Evolutionary conservation across 208 protist species (phyloP), one percentile per base, ranked within the genome.

Genomic region (Endotrypanum monterogeii): DNA sequence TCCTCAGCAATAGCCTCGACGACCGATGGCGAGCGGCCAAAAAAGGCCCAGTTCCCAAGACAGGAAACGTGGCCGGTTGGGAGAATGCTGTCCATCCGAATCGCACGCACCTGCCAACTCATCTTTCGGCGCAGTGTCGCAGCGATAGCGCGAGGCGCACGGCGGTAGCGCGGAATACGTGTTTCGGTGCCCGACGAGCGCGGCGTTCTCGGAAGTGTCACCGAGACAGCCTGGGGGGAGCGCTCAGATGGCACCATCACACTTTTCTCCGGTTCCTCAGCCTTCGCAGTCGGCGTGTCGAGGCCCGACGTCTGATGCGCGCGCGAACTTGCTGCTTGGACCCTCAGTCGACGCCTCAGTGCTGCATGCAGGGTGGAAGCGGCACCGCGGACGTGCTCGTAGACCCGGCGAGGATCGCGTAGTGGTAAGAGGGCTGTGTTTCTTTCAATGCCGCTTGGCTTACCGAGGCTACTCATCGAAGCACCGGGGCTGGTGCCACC

Each of bases 31-130:
- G 82, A 78, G 41, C 65, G 44, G 9, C 74, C 79, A 12, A 55
- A 79, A 69, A 80, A 83, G 37, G 72, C 66, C 74, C 71, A 76
- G 73, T 83, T 86, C 16, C 89, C 89, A 30, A 93, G 66, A 44
- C 83, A 88, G 30, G 82, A 78, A 14, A 88, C 60, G 79, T 93
- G 89, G 1, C 84, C 89, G 14, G 80, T 68, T 14, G 89, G 89
- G 1, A 91, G 79, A 18, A 62, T 7, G n/a, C 72, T 71, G 25
- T 72, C 73, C 48, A 89, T 82, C 6, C 89, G 82, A 25, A 93
- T 71, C 11, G 83, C 86, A 11, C 87, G 80, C 58, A 93, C 76
- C 16, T 79, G 79, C 87, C 89, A 93, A 46, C 86, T 83, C 44
- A 93, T 75, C 32, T 79, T 65, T 46, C 67, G 65, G 16, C 89